Evolutionary conservation across 2,329 filamentous ascomycete species (phyloP).

Genomic region (Sarocladium oryzae): DNA sequence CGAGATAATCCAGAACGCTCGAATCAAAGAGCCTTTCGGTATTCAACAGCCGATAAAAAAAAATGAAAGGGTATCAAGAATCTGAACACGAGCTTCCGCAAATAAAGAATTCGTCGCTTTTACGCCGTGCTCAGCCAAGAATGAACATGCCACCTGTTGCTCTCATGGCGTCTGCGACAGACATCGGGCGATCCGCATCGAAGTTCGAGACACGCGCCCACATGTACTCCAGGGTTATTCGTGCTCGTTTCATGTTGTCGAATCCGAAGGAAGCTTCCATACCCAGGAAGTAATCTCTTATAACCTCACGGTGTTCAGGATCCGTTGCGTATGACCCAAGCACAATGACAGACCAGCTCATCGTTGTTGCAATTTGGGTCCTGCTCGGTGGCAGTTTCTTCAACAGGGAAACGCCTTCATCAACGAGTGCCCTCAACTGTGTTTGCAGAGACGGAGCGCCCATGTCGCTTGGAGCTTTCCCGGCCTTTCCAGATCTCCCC

Average conservation of each 20-base stretch:
- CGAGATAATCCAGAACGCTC: not conserved
- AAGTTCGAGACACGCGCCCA: not conserved
- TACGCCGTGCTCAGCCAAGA: not conserved
- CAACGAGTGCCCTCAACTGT: not conserved
- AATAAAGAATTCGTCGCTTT: too few relatives aligned
- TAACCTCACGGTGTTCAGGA: not conserved
- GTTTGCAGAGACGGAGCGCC: not conserved
- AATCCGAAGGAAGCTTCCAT: constrained; percentile 1
- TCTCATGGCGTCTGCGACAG: not conserved
- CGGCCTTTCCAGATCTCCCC: not conserved
- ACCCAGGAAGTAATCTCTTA: not conserved
- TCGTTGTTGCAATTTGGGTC: not conserved
- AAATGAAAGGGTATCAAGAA: not conserved
- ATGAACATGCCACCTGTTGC: not conserved
- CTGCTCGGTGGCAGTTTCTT: not conserved
- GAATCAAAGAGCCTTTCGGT: not conserved
- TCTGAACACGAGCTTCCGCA: too few relatives aligned
- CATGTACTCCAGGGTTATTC: not conserved
- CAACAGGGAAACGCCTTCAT: not conserved
- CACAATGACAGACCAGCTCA: not conserved
- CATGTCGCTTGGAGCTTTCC: not conserved
- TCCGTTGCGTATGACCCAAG: not conserved
- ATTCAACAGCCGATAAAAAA: not conserved
- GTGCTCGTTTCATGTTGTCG: not conserved
- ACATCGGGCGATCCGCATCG: not conserved